Base-by-base conservation (phyloP, 306 rosid species). In the Aeschynomene evenia region DNA sequence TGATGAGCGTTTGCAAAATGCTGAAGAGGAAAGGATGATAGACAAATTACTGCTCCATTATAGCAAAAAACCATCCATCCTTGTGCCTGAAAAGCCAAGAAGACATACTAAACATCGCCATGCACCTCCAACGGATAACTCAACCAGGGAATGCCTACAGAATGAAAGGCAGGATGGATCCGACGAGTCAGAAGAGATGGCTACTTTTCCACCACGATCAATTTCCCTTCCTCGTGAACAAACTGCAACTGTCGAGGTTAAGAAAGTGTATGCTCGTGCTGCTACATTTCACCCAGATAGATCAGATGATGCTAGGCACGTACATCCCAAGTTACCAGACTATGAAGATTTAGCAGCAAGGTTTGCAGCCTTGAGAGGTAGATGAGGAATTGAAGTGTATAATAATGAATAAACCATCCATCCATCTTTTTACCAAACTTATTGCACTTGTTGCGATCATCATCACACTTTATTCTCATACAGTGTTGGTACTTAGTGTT, bases 241-340 rank as follows among this genome's bases (percentile, higher is more conserved):
- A 60, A 53, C 75, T 3, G 82, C 78, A 57, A 74, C 73, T 24
- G 77, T 75, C 6, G 83, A 85, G 65, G 68, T 79, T 61, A 60
- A 88, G 40, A 94, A 84, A 83, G 91, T 79, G n/a, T 89, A 73
- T 72, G 34, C 79, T 18, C 92, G 99, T 4, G 97, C 88, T 18
- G 84, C 91, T 68, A 73, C 99, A 65, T 84, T 95, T 73, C 95
- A 87, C 63, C 91, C 89, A 13, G 87, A 81, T 73, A 48, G 84
- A 63, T 85, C 87, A 49, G 56, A 39, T 3, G 82, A 69, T 37
- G 88, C 96, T 59, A 70, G 73, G 67, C 97, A 91, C 19, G 99
- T 95, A 66, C 99, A 95, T 73, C 99, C 99, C 20, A 95, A 95
- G 51, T 76, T 95, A 53, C 99, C 97, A 15, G 89, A 91, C 76